Evolutionary conservation across 345 rosid species (phyloP).

Genomic region (Citrus medica): DNA sequence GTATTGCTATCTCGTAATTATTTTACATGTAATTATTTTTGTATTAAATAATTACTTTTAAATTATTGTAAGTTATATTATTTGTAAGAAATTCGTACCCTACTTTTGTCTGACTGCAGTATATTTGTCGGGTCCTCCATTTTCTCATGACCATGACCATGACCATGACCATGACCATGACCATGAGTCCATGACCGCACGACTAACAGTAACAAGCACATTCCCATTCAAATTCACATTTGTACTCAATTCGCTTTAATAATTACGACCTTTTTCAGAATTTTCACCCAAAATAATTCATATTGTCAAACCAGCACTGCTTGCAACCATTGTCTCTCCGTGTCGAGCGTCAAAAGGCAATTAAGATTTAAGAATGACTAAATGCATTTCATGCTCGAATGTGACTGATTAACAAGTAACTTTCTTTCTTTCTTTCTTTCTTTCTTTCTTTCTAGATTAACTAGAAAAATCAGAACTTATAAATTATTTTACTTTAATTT

Average conservation of each 20-base stretch:
- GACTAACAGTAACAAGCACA: neutral
- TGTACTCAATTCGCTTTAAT: neutral
- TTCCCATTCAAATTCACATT: neutral
- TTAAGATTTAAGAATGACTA: neutral
- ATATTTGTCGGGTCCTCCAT: neutral
- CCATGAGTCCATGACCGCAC: neutral
- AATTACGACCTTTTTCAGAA: too few species aligned
- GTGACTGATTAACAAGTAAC: neutral
- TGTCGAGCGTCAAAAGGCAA: neutral
- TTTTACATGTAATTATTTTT: too few species aligned
- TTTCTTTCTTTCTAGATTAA: neutral
- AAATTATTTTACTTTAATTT: constrained; percentile 6
- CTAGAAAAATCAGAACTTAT: neutral
- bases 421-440: neutral
- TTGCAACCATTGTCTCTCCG: neutral
- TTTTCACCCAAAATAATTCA: too few species aligned
- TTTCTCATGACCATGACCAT: neutral
- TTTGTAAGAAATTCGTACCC: too few species aligned
- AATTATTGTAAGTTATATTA: too few species aligned
- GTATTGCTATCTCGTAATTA: too few species aligned
- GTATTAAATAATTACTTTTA: too few species aligned
- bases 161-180: too few species aligned
- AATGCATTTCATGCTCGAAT: neutral
- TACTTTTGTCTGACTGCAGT: neutral
- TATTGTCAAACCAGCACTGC: neutral